Evolutionary conservation across 2,329 filamentous ascomycete genomes (phyloP).

Genomic region (Diaporthe batatas): DNA sequence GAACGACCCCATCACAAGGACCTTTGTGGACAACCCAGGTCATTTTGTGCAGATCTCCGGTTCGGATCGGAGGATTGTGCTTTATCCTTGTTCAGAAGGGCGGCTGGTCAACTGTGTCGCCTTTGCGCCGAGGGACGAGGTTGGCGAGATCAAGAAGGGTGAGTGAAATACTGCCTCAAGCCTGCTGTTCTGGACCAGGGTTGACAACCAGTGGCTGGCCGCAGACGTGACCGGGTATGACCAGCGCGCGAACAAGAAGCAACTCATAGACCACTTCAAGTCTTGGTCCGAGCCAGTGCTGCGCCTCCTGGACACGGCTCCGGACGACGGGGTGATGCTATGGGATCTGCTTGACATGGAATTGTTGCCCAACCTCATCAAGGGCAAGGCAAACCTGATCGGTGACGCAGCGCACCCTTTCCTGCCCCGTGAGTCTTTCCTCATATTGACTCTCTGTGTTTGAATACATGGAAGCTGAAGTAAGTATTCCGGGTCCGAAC

Average conservation of each 20-base stretch:
- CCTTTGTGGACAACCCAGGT: conserved; percentile 27
- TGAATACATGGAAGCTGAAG: neutral
- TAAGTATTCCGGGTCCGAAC: neutral
- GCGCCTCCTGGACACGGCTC: conserved; percentile 32
- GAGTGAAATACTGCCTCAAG: neutral
- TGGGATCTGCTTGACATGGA: conserved; percentile 42
- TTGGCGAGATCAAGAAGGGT: conserved; percentile 40
- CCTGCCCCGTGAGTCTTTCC: conserved; percentile 43
- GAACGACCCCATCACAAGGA: conserved; percentile 19
- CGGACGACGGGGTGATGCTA: conserved; percentile 33
- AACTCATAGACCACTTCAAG: conserved; percentile 31
- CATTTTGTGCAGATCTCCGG: conserved; percentile 29
- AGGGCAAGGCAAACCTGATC: conserved; percentile 45
- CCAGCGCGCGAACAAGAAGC: conserved; percentile 37
- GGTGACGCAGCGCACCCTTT: conserved; percentile 47
- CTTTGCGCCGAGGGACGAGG: conserved; percentile 34
- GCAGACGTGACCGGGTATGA: conserved; percentile 39
- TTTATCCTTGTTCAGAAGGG: conserved; percentile 37
- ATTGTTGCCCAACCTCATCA: conserved; percentile 42
- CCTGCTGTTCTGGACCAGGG: too few species aligned
- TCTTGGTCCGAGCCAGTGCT: conserved; percentile 14
- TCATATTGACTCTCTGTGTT: neutral
- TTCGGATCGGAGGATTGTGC: conserved; percentile 10
- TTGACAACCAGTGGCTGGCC: neutral
- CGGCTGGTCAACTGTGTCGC: conserved; percentile 31